Evolutionary conservation across 1,284 basidiomycete genomes (phyloP).

Genomic region (Pseudozyma thailandica): DNA sequence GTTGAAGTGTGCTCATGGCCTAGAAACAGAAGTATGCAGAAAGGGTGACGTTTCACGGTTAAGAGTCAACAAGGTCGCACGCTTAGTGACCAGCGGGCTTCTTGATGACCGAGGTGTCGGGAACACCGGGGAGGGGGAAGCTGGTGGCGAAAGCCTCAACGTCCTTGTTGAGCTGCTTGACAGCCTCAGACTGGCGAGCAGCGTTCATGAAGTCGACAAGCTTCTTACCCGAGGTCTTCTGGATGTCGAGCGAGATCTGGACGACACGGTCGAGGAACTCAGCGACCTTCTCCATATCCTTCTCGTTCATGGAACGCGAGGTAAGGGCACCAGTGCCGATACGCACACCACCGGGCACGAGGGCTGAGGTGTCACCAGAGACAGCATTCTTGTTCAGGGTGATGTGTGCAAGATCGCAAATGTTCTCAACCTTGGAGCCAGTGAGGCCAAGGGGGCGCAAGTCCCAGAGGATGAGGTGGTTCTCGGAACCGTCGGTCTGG

Average conservation of each 20-base stretch:
- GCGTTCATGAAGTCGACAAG: constrained; percentile 90
- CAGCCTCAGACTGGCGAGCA: constrained; percentile 79
- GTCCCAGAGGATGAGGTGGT: constrained; percentile 98
- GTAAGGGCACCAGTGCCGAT: constrained; percentile 94
- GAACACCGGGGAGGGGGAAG: constrained; percentile 92
- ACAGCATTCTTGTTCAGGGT: constrained; percentile 85
- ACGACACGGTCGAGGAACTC: constrained; percentile 74
- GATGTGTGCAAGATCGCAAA: constrained; percentile 95
- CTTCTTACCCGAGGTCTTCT: constrained; percentile 95
- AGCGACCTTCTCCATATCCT: constrained; percentile 85
- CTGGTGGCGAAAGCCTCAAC: constrained; percentile 81
- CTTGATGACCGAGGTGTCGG: constrained; percentile 72
- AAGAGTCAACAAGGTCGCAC: not conserved
- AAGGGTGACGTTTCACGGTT: constrained; percentile 11
- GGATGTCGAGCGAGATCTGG: constrained; percentile 69
- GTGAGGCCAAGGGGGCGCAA: constrained; percentile 93
- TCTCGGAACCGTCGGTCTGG: constrained; percentile 95
- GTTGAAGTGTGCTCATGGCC: constrained; percentile 45
- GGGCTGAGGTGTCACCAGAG: constrained; percentile 90
- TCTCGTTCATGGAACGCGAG: constrained; percentile 89
- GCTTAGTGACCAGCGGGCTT: constrained; percentile 49
- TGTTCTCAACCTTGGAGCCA: constrained; percentile 97
- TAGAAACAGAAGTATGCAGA: constrained; percentile 30
- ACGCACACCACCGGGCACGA: constrained; percentile 96
- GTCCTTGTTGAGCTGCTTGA: constrained; percentile 79